Percentiles rank a stretch among this genome's conserved stretches.
These are phyloP conservation scores for Fusarium sp. DNA, from an alignment of 2,329 filamentous ascomycete genomes.

Conservation along the genomic window DNA sequence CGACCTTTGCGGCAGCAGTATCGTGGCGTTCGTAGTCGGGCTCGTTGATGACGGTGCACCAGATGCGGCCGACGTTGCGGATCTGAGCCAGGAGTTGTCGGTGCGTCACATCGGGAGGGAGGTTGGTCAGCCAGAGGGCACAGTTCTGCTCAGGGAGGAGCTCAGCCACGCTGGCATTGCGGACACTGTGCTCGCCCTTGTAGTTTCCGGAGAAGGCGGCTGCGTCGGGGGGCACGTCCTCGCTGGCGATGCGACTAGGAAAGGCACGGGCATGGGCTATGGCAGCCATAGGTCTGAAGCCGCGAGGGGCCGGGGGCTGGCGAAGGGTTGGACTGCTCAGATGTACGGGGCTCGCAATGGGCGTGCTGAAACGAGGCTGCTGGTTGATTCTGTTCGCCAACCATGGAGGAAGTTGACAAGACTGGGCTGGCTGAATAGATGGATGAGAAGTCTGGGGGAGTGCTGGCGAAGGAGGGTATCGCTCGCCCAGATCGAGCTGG, in stretches of 20 bases:
- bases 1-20: conserved; percentile 58
- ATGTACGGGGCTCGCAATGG: background rate
- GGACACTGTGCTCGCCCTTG: conserved; percentile 49
- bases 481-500: conserved; percentile 6
- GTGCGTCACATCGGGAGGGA: conserved; percentile 56
- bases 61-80: conserved; percentile 59
- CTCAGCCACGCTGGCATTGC: conserved; percentile 49
- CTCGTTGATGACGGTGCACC: conserved; percentile 60
- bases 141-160: conserved; percentile 54
- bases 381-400: background rate
- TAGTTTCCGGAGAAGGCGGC: conserved; percentile 48
- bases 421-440: background rate
- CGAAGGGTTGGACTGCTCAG: background rate
- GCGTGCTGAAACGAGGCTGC: background rate
- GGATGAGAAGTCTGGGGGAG: background rate
- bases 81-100: conserved; percentile 56
- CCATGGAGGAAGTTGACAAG: conserved; percentile 7
- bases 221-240: background rate
- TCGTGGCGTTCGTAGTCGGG: conserved; percentile 51
- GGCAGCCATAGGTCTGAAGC: conserved; percentile 41
- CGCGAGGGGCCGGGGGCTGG: conserved; percentile 7
- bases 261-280: conserved; percentile 11
- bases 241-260: background rate
- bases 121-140: conserved; percentile 62
- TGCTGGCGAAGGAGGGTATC: background rate